phyloP scores from a whole-genome alignment of 257 asterid genomes.

The Solanum medicagineum region DNA sequence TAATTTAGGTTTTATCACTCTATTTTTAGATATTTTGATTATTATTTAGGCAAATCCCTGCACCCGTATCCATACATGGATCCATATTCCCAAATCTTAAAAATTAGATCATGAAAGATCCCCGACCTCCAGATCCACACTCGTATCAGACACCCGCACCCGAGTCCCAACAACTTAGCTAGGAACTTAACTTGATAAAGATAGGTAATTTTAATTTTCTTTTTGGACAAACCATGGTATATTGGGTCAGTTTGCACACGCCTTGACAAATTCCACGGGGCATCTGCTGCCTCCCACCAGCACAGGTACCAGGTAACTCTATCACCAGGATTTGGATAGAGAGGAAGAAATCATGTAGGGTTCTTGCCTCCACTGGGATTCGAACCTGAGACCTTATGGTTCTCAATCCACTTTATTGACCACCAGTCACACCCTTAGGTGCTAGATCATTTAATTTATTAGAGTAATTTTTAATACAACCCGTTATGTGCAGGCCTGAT shows the following conservation, averaged over 20 bases:
- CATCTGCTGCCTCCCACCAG: not conserved
- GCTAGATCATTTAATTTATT: not conserved
- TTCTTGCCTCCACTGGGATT: not conserved
- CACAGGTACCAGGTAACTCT: not conserved
- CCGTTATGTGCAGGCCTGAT: not conserved
- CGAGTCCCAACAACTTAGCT: too few relatives aligned
- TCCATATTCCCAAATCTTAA: too few relatives aligned
- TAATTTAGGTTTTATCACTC: too few relatives aligned
- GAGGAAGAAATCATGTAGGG: not conserved
- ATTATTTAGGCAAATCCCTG: too few relatives aligned
- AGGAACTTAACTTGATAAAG: not conserved
- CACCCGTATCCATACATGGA: too few relatives aligned
- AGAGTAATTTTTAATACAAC: not conserved
- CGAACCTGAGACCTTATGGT: not conserved
- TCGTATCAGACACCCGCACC: too few relatives aligned
- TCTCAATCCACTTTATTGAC: not conserved
- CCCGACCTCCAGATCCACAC: too few relatives aligned
- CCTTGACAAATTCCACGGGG: not conserved
- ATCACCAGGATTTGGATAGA: not conserved
- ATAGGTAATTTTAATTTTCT: not conserved
- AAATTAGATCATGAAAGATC: too few relatives aligned
- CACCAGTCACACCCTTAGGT: not conserved
- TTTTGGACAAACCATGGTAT: not conserved
- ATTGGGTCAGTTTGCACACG: not conserved
- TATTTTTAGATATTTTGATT: too few relatives aligned